Evolutionary conservation across 164 flowering plant species (phyloP).

Genomic region (Dillenia suffruticosa): DNA sequence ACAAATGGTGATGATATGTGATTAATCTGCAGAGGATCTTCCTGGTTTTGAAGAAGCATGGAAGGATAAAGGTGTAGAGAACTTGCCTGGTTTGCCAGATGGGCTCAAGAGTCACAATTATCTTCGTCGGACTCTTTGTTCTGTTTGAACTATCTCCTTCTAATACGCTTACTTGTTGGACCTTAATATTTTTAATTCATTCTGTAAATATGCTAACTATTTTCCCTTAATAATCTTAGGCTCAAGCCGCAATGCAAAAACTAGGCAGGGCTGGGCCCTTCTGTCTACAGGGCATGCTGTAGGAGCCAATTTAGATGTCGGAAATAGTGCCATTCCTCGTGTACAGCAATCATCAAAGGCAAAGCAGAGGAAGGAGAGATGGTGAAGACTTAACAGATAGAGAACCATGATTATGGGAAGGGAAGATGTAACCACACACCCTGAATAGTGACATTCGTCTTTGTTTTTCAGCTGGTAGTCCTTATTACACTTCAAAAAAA

Average conservation of each 20-base stretch:
- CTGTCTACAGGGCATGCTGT: conserved; percentile 29
- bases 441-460: too few relatives aligned
- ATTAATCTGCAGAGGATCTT: conserved; percentile 39
- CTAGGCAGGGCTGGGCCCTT: conserved; percentile 43
- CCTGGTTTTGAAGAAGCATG: conserved; percentile 62
- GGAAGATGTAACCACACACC: too few relatives aligned
- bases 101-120: conserved; percentile 18
- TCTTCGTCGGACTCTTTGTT: conserved; percentile 19
- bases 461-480: too few relatives aligned
- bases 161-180: background rate
- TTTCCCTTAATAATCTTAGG: conserved; percentile 3
- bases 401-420: too few relatives aligned
- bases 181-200: too few relatives aligned
- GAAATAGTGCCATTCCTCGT: too few relatives aligned
- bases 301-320: background rate
- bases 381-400: too few relatives aligned
- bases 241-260: conserved; percentile 14
- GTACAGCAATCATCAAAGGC: too few relatives aligned
- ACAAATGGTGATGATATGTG: background rate
- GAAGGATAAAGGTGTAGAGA: conserved; percentile 53
- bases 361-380: background rate
- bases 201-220: too few relatives aligned
- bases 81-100: conserved; percentile 67
- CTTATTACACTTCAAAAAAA: too few relatives aligned
- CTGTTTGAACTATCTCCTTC: background rate